phyloP scores from a whole-genome alignment of 176 grass and related monocot species.

The Poa pratensis region DNA sequence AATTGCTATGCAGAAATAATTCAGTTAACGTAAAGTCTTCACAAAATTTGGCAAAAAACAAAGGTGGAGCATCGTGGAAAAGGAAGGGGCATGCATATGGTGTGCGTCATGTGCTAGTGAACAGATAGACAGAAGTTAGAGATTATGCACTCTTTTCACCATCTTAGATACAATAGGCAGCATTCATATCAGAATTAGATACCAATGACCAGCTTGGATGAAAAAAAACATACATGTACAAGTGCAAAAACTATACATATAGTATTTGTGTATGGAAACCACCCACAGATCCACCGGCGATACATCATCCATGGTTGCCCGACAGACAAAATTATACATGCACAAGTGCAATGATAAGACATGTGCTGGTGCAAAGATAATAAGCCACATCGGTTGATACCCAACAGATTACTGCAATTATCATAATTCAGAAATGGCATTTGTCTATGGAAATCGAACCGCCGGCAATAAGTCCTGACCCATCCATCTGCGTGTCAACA shows the following conservation, averaged over 20 bases:
- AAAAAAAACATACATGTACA: neutral
- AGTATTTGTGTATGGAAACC: neutral
- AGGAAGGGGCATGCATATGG: neutral
- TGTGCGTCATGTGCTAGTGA: neutral
- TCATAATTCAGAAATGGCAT: neutral
- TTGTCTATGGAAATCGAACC: neutral
- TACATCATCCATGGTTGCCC: neutral
- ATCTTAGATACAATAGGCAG: neutral
- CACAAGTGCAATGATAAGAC: neutral
- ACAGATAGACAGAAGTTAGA: neutral
- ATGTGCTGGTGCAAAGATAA: neutral
- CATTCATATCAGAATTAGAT: neutral
- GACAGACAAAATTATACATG: neutral
- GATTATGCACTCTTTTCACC: neutral
- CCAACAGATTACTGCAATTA: neutral
- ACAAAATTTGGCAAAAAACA: neutral
- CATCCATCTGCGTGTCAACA: neutral
- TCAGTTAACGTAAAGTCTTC: neutral
- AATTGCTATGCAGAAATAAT: neutral
- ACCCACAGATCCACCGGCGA: neutral
- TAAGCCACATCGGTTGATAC: neutral
- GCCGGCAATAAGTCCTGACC: neutral
- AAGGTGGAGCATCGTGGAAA: neutral
- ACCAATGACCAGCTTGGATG: neutral
- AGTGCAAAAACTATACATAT: neutral